These are phyloP conservation scores for Colletotrichum destructivum DNA, from an alignment of 2,329 filamentous ascomycete genomes.

Conservation along the genomic window DNA sequence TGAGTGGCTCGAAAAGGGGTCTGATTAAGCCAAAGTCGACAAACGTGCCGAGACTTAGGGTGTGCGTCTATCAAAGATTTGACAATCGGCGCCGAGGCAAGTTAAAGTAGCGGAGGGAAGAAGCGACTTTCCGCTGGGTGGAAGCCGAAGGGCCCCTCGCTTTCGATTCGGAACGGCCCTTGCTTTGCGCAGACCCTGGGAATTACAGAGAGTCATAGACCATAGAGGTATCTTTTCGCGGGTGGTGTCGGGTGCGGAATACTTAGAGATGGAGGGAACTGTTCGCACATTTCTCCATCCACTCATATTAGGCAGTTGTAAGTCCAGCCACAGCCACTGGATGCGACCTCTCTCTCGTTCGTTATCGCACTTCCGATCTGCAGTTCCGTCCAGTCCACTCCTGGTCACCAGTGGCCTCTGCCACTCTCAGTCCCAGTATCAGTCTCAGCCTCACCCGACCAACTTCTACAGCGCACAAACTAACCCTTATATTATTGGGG, in stretches of 20 bases:
- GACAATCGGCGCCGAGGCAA: not conserved
- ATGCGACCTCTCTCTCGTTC: not conserved
- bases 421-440: not conserved
- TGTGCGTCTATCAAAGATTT: not conserved
- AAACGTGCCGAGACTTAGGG: not conserved
- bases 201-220: not conserved
- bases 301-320: not conserved
- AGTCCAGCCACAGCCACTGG: not conserved
- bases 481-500: constrained; percentile 4
- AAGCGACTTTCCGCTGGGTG: not conserved
- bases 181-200: not conserved
- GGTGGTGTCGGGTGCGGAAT: not conserved
- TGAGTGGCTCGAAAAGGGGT: not conserved
- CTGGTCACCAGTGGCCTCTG: constrained; percentile 6
- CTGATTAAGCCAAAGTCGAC: constrained; percentile 17
- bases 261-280: not conserved
- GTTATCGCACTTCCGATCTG: constrained; percentile 16
- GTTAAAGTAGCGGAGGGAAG: not conserved
- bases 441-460: constrained; percentile 2
- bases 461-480: constrained; percentile 28
- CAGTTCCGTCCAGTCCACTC: constrained; percentile 25
- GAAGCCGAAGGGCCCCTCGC: not conserved
- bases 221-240: not conserved
- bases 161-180: constrained; percentile 1
- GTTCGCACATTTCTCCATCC: not conserved